Base-by-base conservation (phyloP, 495 filamentous ascomycete species). In the Aspergillus indologenus region DNA sequence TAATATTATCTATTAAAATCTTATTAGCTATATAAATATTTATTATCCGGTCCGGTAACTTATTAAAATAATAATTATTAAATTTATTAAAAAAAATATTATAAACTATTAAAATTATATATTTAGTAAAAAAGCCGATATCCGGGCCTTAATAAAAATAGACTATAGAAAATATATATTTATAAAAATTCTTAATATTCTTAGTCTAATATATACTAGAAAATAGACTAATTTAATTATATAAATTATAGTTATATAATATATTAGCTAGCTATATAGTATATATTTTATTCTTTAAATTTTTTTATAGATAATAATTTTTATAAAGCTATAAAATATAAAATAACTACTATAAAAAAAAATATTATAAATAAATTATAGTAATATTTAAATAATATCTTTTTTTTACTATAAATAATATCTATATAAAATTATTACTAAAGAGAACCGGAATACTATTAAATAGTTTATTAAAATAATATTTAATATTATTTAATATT, bases 101-200 rank as follows among this genome's bases (percentile, higher is more conserved):
- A 26, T 52, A 20, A 52, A 52, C 29, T 17, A 52, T 52, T 26
- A 17, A 8, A 52, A 52, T 52, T 26, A 52, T 26, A 52, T 31
- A 29, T 3, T n/a, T 15, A 52, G 15, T 26, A 52, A 20, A 40
- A 31, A 26, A 29, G 26, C 26, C 9, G 9, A 29, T 29, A 31
- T 52, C 14, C 17, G 15, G 3, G 14, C 29, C n/a, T 20, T 26
- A 29, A 26, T 26, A 52, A 26, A 17, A 7, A 14, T 52, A 52
- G n/a, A 26, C 23, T 20, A 31, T 29, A 26, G 29, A 31, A 26
- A 52, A 26, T 52, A 26, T 20, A n/a, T 52, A 52, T n/a, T 52
- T 52, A 52, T 29, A 29, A 9, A 29, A 9, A 29, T 29, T 29
- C 26, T 29, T 29, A 29, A 29, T 29, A 29, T 29, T 29, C 26